Base-by-base conservation (phyloP, 768 basidiomycete genomes). In the Kwoniella dendrophila region DNA sequence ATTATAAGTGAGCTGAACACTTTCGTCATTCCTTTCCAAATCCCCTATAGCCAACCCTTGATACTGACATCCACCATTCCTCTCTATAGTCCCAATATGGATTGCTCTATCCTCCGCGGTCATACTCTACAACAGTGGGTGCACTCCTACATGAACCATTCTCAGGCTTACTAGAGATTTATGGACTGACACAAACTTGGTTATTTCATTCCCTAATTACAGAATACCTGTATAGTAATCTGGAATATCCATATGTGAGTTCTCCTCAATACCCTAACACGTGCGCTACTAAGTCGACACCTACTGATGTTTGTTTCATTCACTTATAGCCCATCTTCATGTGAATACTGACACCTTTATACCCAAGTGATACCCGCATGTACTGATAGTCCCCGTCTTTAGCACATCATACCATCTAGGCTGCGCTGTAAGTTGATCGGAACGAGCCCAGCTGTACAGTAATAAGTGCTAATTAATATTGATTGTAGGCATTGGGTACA, bases 61-160 rank as follows among this genome's bases (percentile, higher is more conserved):
- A 41, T 24, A 12, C 30, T 27, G 32, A 30, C 14, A 10, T 14
- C 16, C 44, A 59, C 18, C 22, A 44, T 18, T 12, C 6, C 16
- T 27, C 33, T 22, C 33, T 20, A 12, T 48, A 75, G 74, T 95
- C 56, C 92, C 90, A 26, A 81, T 95, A 54, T 97, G 94, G 94
- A 96, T 96, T 66, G 81, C 85, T 24, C 86, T 95, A 67, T 89
- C 87, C 63, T 90, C 90, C 3, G 73, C 86, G 7, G 93, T 96
- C 75, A 96, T 96, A 81, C 86, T 95, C 63, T 94, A 95, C 85
- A 95, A 95, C 84, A 94, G 92, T 80, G 87, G 87, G 75, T 80
- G 92, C 71, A 93, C 90, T 83, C 90, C 89, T 80, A 3, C 22
- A 2, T n/a, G 2, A 32, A 33, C 12, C 3, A 3, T 33, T 2